These are phyloP conservation scores for Albifimbria verrucaria DNA, from an alignment of 2,329 filamentous ascomycete species.

Conservation along the genomic window DNA sequence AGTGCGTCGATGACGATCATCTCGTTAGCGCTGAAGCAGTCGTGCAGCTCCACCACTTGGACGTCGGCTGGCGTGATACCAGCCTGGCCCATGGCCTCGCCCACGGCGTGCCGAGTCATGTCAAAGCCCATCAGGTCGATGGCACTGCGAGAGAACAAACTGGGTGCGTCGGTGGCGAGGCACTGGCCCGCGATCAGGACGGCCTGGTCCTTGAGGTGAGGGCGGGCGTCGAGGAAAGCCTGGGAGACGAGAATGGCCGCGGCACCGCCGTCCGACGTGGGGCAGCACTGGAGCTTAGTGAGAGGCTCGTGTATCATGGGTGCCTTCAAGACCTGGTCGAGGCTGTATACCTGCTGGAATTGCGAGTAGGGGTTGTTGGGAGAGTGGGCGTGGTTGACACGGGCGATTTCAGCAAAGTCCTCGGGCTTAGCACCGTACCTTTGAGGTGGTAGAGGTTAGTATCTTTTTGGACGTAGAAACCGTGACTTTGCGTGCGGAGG, in stretches of 20 bases:
- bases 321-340: slow-evolving; percentile 73
- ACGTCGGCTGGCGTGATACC: slow-evolving; percentile 65
- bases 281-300: slow-evolving; percentile 98
- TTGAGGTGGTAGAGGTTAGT: slow-evolving; percentile 10
- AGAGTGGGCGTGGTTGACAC: slow-evolving; percentile 89
- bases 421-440: slow-evolving; percentile 77
- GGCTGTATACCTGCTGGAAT: slow-evolving; percentile 88
- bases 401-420: slow-evolving; percentile 93
- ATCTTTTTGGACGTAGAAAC: not conserved
- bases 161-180: slow-evolving; percentile 78
- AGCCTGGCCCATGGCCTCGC: slow-evolving; percentile 71
- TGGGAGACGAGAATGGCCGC: slow-evolving; percentile 88
- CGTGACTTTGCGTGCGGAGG: not conserved
- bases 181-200: slow-evolving; percentile 84
- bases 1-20: slow-evolving; percentile 87
- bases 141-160: slow-evolving; percentile 72
- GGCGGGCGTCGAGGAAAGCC: slow-evolving; percentile 79
- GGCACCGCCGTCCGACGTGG: slow-evolving; percentile 88
- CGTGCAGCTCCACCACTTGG: slow-evolving; percentile 87
- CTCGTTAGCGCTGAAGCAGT: slow-evolving; percentile 96
- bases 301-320: slow-evolving; percentile 81
- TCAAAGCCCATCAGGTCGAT: slow-evolving; percentile 89
- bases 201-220: slow-evolving; percentile 79
- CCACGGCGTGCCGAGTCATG: slow-evolving; percentile 73
- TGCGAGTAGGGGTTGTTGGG: slow-evolving; percentile 96